A percentile compares a stretch with the other conserved stretches of the same genome.
Evolutionary conservation across 2,329 filamentous ascomycete species (phyloP).

Genomic region (Cadophora luteo-olivacea): DNA sequence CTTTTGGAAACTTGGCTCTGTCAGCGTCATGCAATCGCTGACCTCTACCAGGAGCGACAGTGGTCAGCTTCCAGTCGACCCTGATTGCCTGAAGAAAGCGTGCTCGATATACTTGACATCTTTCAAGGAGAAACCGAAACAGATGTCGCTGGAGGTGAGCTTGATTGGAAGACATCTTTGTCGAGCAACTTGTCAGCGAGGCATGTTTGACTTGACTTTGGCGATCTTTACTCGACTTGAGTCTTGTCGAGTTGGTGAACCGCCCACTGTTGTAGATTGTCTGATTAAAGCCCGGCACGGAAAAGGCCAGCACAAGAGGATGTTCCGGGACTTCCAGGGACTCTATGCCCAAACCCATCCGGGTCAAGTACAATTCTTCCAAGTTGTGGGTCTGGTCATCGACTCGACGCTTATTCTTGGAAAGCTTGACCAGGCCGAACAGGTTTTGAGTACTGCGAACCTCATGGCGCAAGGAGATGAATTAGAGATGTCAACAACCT

Average conservation of each 20-base stretch:
- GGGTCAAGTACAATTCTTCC: conserved; percentile 32
- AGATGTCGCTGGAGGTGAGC: conserved; percentile 23
- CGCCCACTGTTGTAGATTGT: conserved; percentile 21
- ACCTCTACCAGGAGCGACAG: conserved; percentile 13
- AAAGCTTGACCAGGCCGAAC: conserved; percentile 34
- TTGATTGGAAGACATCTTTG: conserved; percentile 37
- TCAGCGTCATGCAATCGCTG: conserved; percentile 30
- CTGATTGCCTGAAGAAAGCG: conserved; percentile 33
- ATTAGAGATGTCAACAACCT: conserved; percentile 35
- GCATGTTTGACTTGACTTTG: conserved; percentile 35
- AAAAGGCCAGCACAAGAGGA: conserved; percentile 31
- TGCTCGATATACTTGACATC: conserved; percentile 38
- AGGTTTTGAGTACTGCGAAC: conserved; percentile 33
- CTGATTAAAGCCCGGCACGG: conserved; percentile 37
- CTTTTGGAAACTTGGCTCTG: conserved; percentile 35
- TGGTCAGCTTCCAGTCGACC: conserved; percentile 7
- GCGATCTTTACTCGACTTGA: conserved; percentile 36
- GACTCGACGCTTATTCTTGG: conserved; percentile 34
- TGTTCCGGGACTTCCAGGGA: conserved; percentile 31
- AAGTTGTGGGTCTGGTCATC: conserved; percentile 30
- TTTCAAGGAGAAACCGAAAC: conserved; percentile 33
- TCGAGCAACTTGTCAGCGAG: conserved; percentile 28
- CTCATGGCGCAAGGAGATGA: conserved; percentile 34
- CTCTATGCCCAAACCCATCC: conserved; percentile 33
- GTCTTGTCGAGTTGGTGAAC: conserved; percentile 20